Evolutionary conservation across 305 asterid genomes (phyloP).

Genomic region (Nicotiana rustica): DNA sequence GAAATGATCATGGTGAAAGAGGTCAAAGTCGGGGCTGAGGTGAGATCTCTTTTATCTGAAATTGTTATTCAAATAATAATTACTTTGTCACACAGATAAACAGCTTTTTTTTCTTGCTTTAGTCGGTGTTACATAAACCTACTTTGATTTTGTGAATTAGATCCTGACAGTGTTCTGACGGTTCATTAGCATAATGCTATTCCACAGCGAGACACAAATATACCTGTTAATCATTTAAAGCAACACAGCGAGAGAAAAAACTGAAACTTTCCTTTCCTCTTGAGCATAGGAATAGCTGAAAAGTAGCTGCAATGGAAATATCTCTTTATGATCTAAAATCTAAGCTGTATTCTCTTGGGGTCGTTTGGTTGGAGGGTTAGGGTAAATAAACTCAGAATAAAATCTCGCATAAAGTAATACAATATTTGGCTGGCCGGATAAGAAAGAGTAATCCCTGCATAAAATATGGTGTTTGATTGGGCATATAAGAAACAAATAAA

Average conservation of each 20-base stretch:
- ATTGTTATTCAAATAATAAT: not conserved
- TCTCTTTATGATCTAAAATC: not conserved
- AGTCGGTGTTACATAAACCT: not conserved
- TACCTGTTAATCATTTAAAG: constrained; percentile 3
- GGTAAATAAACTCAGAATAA: constrained; percentile 2
- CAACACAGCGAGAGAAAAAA: constrained; percentile 6
- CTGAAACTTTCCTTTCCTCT: constrained; percentile 10
- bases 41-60: constrained; percentile 35
- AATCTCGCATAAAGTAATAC: not conserved
- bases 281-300: constrained; percentile 25
- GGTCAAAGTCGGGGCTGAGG: constrained; percentile 81
- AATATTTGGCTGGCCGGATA: not conserved
- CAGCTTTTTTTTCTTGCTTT: not conserved
- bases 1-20: constrained; percentile 85
- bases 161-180: constrained; percentile 2
- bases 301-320: not conserved
- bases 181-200: not conserved
- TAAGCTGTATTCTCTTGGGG: constrained; percentile 11
- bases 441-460: not conserved
- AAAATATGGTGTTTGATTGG: too few relatives aligned
- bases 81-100: not conserved
- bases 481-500: too few relatives aligned
- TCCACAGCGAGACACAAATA: constrained; percentile 12
- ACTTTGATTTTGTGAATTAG: constrained; percentile 12
- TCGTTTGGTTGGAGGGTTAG: constrained; percentile 3